phyloP scores from a whole-genome alignment of 805 yeast genomes.

The Nakazawaea ishiwadae region DNA sequence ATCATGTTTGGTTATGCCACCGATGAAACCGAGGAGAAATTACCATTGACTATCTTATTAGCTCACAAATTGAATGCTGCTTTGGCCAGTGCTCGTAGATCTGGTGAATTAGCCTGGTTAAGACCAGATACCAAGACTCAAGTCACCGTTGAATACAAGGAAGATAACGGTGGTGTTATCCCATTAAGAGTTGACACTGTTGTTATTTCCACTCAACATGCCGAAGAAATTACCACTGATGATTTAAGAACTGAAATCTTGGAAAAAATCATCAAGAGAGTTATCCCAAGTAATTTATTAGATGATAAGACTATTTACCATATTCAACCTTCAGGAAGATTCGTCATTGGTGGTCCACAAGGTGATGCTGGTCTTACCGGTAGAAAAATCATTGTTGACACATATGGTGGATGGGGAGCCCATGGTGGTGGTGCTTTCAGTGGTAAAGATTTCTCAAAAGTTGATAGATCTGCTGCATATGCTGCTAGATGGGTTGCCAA shows the following conservation, averaged over 20 bases:
- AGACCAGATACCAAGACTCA: constrained; percentile 99
- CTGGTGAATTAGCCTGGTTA: constrained; percentile 91
- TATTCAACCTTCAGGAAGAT: constrained; percentile 99
- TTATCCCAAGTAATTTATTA: constrained; percentile 83
- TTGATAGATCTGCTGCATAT: constrained; percentile 99
- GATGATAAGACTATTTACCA: constrained; percentile 96
- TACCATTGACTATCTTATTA: constrained; percentile 90
- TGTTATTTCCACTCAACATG: constrained; percentile 97
- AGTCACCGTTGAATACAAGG: constrained; percentile 94
- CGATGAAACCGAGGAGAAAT: constrained; percentile 96
- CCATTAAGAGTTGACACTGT: constrained; percentile 97
- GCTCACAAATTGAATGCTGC: constrained; percentile 97
- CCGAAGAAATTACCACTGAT: constrained; percentile 91
- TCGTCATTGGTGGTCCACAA: constrained; percentile 99
- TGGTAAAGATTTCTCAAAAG: constrained; percentile 99
- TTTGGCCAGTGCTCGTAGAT: constrained; percentile 95
- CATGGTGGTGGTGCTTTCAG: constrained; percentile 99
- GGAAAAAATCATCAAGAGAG: constrained; percentile 83
- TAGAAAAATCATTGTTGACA: constrained; percentile 98
- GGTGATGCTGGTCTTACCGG: constrained; percentile 99
- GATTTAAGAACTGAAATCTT: constrained; percentile 78
- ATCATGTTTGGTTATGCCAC: constrained; percentile 99
- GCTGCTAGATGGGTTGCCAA: constrained; percentile 99
- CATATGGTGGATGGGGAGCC: constrained; percentile 99
- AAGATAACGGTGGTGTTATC: constrained; percentile 91